Conservation (phyloP, 2,329 filamentous ascomycete species). For the Zasmidium cellare region DNA sequence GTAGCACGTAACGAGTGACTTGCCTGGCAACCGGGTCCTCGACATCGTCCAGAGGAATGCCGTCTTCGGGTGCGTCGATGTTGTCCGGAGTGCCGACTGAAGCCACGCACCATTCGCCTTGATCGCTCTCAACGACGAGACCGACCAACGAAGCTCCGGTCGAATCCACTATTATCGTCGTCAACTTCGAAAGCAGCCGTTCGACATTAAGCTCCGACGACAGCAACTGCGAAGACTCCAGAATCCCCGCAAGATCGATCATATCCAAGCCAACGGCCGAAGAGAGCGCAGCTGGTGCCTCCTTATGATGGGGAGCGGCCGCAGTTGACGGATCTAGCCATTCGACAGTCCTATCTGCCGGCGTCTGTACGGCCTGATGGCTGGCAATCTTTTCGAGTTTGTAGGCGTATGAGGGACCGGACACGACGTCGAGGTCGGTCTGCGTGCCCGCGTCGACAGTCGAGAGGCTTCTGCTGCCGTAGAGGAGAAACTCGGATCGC, state of each 20-base stretch:
- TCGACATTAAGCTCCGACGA: conserved; percentile 77
- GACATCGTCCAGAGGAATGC: conserved; percentile 61
- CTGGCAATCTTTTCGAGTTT: conserved; percentile 47
- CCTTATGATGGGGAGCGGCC: conserved; percentile 31
- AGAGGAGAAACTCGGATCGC: conserved; percentile 67
- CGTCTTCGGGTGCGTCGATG: conserved; percentile 65
- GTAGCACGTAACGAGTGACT: conserved; percentile 73
- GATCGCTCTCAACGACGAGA: conserved; percentile 71
- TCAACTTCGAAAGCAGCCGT: conserved; percentile 75
- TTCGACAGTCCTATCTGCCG: conserved; percentile 49
- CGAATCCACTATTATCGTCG: conserved; percentile 75
- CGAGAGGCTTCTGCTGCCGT: conserved; percentile 61
- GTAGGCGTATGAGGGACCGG: conserved; percentile 38
- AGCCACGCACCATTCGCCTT: conserved; percentile 67
- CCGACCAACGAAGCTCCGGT: conserved; percentile 73
- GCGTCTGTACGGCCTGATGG: conserved; percentile 39
- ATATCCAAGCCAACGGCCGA: conserved; percentile 71
- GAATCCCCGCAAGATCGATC: conserved; percentile 76
- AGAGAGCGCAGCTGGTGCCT: conserved; percentile 39
- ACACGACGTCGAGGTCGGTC: conserved; percentile 62
- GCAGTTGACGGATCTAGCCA: conserved; percentile 49
- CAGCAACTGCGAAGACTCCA: conserved; percentile 76
- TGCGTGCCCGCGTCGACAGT: conserved; percentile 67
- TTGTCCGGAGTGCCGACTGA: conserved; percentile 74
- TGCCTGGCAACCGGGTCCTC: conserved; percentile 73